Conservation (phyloP, 169 alveolate genomes). For the Plasmodium inui region DNA sequence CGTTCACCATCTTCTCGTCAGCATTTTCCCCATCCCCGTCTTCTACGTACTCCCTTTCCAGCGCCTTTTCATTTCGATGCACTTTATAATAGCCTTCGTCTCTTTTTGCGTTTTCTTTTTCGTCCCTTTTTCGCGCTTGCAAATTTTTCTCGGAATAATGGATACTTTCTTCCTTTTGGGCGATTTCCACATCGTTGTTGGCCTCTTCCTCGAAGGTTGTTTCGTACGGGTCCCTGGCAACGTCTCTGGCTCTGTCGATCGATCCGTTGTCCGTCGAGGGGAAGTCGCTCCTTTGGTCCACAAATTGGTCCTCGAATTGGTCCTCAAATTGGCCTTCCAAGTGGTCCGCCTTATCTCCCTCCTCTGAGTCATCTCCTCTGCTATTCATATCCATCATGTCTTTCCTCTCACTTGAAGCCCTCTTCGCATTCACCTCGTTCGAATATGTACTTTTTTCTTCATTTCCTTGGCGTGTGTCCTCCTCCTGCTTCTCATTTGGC, state of each 20-base stretch:
- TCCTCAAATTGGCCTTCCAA: neutral
- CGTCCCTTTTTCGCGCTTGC: neutral
- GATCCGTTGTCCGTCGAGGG: conserved; percentile 52
- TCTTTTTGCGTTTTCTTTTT: conserved; percentile 34
- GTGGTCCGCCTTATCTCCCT: neutral
- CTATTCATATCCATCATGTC: conserved; percentile 16
- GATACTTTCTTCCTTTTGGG: neutral
- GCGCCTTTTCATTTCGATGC: conserved; percentile 30
- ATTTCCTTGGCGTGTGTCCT: conserved; percentile 7
- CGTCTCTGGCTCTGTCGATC: conserved; percentile 31
- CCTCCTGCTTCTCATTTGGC: conserved; percentile 67
- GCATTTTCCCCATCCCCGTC: neutral
- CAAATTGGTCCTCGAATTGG: neutral
- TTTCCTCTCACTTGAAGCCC: conserved; percentile 16
- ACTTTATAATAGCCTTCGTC: conserved; percentile 38
- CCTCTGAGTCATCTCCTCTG: neutral
- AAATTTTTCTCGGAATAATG: neutral
- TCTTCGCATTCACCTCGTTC: conserved; percentile 76
- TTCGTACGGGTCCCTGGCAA: neutral
- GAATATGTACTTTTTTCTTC: conserved; percentile 41
- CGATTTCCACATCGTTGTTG: neutral
- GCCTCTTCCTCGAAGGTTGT: neutral
- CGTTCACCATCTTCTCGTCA: neutral
- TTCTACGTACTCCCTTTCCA: conserved; percentile 10
- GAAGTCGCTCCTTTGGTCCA: conserved; percentile 43